Percentiles rank a stretch among this genome's conserved stretches.
Conservation (phyloP, 306 rosid genomes). For the Ammopiptanthus mongolicus region DNA sequence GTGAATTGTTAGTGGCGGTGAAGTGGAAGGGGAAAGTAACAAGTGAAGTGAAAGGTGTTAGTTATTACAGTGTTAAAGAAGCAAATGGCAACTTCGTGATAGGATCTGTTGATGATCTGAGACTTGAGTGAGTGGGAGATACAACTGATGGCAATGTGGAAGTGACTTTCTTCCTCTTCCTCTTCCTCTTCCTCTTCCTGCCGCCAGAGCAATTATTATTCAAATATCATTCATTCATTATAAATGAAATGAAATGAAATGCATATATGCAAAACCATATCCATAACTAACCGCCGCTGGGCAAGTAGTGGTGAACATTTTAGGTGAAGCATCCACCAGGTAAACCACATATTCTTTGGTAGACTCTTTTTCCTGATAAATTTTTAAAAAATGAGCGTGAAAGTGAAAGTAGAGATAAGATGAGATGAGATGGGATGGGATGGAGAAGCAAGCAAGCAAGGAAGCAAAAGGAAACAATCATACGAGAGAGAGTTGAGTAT, state of each 20-base stretch:
- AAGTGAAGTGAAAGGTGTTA: background rate
- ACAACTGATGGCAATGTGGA: slow-evolving; percentile 64
- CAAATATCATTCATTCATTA: background rate
- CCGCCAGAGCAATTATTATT: background rate
- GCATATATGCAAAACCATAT: no score
- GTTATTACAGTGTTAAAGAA: slow-evolving; percentile 79
- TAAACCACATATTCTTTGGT: slow-evolving; percentile 67
- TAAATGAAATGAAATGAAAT: no score
- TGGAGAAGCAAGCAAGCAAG: no score
- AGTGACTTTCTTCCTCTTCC: slow-evolving; percentile 49
- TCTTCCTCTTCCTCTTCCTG: slow-evolving; percentile 27
- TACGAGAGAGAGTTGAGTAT: slow-evolving; percentile 42
- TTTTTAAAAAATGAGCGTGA: background rate
- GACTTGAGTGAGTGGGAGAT: slow-evolving; percentile 61
- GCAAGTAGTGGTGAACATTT: slow-evolving; percentile 59
- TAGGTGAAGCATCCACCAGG: slow-evolving; percentile 90
- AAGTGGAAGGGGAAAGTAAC: background rate
- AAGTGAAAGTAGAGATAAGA: background rate
- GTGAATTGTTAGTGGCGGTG: background rate
- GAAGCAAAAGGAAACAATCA: background rate
- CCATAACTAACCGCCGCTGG: slow-evolving; percentile 37
- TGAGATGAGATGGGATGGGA: no score
- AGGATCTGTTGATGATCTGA: slow-evolving; percentile 65
- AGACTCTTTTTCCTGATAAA: slow-evolving; percentile 51
- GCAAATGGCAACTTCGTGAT: slow-evolving; percentile 88